A percentile compares a stretch with the other conserved stretches of the same genome.
phyloP scores from a whole-genome alignment of 2,329 filamentous ascomycete species.

The Whalleya microplaca region DNA sequence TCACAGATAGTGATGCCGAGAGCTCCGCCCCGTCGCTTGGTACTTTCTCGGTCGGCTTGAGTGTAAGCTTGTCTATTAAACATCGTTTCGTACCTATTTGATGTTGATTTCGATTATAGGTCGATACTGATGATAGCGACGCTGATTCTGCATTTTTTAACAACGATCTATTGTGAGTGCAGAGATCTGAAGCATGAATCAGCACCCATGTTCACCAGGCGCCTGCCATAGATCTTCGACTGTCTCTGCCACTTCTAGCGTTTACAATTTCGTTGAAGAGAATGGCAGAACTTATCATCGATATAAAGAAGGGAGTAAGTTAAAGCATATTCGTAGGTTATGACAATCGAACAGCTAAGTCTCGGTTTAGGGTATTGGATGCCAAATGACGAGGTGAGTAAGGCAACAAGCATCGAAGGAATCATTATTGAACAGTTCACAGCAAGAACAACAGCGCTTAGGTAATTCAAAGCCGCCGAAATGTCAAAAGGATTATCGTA shows the following conservation, averaged over 20 bases:
- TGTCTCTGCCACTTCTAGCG: conserved; percentile 28
- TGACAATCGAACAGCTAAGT: not conserved
- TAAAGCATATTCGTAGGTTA: not conserved
- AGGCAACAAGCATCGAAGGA: too few relatives aligned
- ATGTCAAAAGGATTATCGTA: conserved; percentile 1
- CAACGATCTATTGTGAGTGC: conserved; percentile 12
- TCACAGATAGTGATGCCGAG: too few relatives aligned
- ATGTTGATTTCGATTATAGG: conserved; percentile 1
- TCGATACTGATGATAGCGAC: conserved; percentile 11
- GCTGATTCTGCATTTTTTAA: conserved; percentile 9
- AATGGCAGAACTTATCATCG: conserved; percentile 32
- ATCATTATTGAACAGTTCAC: conserved; percentile 1
- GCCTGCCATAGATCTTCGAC: conserved; percentile 20
- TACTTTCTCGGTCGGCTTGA: conserved; percentile 15
- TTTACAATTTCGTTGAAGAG: conserved; percentile 31
- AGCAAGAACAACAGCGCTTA: conserved; percentile 25
- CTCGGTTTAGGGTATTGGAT: conserved; percentile 27
- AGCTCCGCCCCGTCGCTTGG: conserved; percentile 16
- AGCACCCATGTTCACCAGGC: not conserved
- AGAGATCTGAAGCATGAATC: not conserved
- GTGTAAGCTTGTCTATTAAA: conserved; percentile 5
- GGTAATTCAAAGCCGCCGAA: conserved; percentile 7
- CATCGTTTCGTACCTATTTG: not conserved
- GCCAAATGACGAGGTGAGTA: conserved; percentile 30
- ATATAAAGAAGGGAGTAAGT: conserved; percentile 34